A percentile compares a stretch with the other conserved stretches of the same genome.
Conservation (phyloP, 148 eudicot genomes). For the Euryodendron excelsum region DNA sequence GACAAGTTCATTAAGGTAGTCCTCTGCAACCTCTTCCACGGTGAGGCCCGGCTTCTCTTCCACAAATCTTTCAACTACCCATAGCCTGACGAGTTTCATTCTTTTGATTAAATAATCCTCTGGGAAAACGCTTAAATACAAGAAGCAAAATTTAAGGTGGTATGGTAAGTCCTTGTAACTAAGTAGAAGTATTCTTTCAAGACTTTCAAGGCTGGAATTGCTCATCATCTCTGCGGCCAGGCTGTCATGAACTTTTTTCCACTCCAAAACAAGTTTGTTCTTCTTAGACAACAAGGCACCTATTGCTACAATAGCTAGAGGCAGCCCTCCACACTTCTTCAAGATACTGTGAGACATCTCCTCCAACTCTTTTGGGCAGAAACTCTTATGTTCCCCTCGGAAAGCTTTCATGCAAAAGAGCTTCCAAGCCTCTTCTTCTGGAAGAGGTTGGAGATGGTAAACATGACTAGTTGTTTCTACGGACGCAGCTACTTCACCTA, state of each 20-base stretch:
- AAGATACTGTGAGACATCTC: constrained; percentile 1
- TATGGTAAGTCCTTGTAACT: constrained; percentile 16
- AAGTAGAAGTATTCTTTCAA: constrained; percentile 10
- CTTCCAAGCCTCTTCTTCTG: constrained; percentile 12
- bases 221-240: constrained; percentile 1
- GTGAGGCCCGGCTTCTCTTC: background rate
- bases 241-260: constrained; percentile 14
- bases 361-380: constrained; percentile 7
- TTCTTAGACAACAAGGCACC: constrained; percentile 14
- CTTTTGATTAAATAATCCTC: constrained; percentile 16
- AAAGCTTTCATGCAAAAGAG: constrained; percentile 9
- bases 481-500: background rate
- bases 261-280: background rate
- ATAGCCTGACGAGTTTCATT: constrained; percentile 9
- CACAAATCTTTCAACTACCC: constrained; percentile 15
- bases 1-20: constrained; percentile 18
- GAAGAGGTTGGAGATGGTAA: constrained; percentile 4
- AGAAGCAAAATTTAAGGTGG: constrained; percentile 13
- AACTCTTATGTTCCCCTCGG: background rate
- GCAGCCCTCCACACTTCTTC: constrained; percentile 16
- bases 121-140: constrained; percentile 15
- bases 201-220: background rate
- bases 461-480: background rate
- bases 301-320: constrained; percentile 13
- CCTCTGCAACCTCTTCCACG: constrained; percentile 15